Conservation (phyloP, 129 eudicot genomes). For the Smallanthus sonchifolius region DNA sequence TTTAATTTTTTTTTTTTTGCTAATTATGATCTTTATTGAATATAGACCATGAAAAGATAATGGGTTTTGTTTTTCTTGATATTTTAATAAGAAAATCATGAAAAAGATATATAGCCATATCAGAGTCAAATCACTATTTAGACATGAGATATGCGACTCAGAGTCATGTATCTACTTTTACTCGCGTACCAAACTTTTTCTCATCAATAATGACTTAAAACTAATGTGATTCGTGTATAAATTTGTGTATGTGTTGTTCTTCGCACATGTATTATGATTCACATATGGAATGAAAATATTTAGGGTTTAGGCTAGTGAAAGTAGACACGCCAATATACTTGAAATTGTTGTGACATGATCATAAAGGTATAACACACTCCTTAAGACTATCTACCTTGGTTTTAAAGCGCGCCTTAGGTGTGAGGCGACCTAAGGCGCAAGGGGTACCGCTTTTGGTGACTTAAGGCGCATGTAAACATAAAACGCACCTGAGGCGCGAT, state of each 20-base stretch:
- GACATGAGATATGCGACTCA: neutral
- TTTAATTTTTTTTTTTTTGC: neutral
- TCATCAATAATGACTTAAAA: neutral
- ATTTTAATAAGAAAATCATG: neutral
- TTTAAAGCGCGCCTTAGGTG: too few relatives aligned
- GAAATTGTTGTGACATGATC: neutral
- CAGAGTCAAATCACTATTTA: neutral
- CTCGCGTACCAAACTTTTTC: neutral
- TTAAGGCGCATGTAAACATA: too few relatives aligned
- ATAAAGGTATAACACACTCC: neutral
- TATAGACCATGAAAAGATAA: neutral
- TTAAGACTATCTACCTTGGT: too few relatives aligned
- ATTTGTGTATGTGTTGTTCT: neutral
- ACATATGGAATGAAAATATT: neutral
- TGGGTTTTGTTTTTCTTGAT: neutral
- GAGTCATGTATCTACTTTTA: neutral
- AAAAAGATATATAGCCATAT: neutral
- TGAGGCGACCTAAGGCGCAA: too few relatives aligned
- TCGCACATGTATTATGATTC: neutral
- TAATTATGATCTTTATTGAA: neutral
- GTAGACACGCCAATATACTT: neutral
- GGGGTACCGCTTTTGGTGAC: too few relatives aligned
- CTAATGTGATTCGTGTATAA: neutral
- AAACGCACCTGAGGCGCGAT: too few relatives aligned
- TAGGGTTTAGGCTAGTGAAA: neutral